phyloP scores from a whole-genome alignment of 441 rosid species.

The Populus trichocarpa region DNA sequence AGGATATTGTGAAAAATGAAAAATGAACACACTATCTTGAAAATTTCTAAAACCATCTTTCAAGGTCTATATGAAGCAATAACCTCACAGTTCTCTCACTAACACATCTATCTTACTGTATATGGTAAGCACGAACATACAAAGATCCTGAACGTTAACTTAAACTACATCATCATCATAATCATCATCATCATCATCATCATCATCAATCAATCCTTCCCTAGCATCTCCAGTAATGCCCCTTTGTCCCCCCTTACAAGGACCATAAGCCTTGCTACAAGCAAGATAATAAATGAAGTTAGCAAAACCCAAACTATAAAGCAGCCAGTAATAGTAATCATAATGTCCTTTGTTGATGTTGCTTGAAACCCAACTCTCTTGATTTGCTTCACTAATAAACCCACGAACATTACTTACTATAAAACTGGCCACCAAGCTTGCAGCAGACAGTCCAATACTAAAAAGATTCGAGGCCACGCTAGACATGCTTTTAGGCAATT shows the following conservation, averaged over 20 bases:
- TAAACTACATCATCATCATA: no score
- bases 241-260: conserved; percentile 7
- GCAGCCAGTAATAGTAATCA: no score
- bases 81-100: neutral
- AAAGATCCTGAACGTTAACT: neutral
- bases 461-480: neutral
- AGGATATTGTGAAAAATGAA: no score
- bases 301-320: neutral
- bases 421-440: conserved; percentile 19
- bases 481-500: no score
- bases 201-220: neutral
- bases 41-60: neutral
- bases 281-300: conserved; percentile 22
- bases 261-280: conserved; percentile 28
- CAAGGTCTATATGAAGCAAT: neutral
- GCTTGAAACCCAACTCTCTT: no score
- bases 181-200: neutral
- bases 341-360: no score
- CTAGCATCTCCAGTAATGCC: neutral
- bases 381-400: conserved; percentile 4
- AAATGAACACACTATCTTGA: neutral
- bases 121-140: neutral
- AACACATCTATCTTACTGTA: no score
- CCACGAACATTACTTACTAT: conserved; percentile 5
- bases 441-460: conserved; percentile 5